These are phyloP conservation scores for Zygotorulaspora danielsina DNA, from an alignment of 805 yeast genomes.

Conservation along the genomic window DNA sequence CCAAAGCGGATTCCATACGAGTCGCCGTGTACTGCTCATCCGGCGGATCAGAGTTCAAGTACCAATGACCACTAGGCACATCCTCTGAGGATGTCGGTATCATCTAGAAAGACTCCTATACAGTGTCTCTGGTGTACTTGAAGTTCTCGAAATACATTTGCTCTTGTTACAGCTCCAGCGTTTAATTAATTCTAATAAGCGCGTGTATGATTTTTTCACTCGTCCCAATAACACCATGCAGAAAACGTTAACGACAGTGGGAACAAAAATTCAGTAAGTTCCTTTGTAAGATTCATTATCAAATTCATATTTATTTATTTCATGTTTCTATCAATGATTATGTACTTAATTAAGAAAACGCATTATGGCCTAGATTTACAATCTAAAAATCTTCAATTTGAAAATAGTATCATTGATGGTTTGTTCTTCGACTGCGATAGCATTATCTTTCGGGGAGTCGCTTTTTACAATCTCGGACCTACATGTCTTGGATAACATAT, in stretches of 20 bases:
- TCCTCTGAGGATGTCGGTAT: background rate
- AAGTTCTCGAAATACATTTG: background rate
- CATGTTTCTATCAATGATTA: no score
- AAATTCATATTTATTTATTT: slow-evolving; percentile 1
- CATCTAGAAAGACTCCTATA: slow-evolving; percentile 1
- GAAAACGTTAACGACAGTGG: background rate
- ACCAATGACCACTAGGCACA: background rate
- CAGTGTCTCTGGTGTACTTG: no score
- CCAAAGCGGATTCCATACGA: background rate
- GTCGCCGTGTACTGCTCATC: background rate
- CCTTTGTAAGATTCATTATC: background rate
- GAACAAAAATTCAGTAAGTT: background rate
- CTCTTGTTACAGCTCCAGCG: no score
- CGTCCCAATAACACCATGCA: background rate
- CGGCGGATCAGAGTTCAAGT: background rate
- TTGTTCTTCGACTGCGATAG: slow-evolving; percentile 87
- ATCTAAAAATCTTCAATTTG: slow-evolving; percentile 68
- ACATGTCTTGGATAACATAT: slow-evolving; percentile 70
- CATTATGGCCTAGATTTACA: slow-evolving; percentile 37
- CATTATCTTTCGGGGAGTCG: slow-evolving; percentile 42
- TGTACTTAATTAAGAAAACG: no score
- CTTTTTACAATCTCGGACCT: slow-evolving; percentile 48
- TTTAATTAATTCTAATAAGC: background rate
- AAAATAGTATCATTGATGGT: slow-evolving; percentile 73
- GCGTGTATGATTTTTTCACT: background rate